phyloP scores from a whole-genome alignment of 192 early-diverging fungal genomes.

The Mortierella antarctica region DNA sequence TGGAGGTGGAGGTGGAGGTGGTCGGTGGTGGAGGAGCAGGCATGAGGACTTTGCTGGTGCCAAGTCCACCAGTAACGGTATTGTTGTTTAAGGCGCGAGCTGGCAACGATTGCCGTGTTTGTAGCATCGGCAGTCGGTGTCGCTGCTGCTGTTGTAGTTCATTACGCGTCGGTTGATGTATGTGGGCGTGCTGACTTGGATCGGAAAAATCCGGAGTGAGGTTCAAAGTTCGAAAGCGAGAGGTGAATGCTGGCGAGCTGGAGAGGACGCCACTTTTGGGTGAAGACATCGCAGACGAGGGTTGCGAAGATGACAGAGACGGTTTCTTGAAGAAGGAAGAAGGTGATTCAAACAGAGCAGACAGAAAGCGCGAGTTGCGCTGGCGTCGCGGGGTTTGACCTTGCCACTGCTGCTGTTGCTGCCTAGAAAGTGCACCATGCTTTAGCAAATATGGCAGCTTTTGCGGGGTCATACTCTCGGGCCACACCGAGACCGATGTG shows the following conservation, averaged over 20 bases:
- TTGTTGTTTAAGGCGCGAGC: background rate
- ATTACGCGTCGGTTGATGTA: background rate
- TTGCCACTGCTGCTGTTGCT: too few species aligned
- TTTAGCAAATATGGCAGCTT: too few species aligned
- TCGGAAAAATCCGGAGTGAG: background rate
- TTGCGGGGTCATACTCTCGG: too few species aligned
- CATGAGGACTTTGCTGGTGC: background rate
- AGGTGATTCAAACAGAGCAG: slow-evolving; percentile 7
- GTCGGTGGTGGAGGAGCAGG: too few species aligned
- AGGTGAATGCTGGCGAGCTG: background rate
- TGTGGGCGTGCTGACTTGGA: background rate
- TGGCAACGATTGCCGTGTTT: slow-evolving; percentile 7
- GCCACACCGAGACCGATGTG: background rate
- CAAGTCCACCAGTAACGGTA: background rate
- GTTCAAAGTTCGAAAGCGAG: background rate
- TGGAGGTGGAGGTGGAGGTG: background rate
- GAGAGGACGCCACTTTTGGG: background rate
- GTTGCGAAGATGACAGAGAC: background rate
- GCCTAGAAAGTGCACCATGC: too few species aligned
- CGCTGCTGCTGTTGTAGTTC: slow-evolving; percentile 5
- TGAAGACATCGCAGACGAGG: background rate
- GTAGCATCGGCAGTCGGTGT: background rate
- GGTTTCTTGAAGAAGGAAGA: slow-evolving; percentile 26
- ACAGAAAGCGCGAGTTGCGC: slow-evolving; percentile 6
- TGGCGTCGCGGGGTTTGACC: too few species aligned